phyloP scores from a whole-genome alignment of 768 basidiomycete genomes.

The Auriscalpium microsporum region DNA sequence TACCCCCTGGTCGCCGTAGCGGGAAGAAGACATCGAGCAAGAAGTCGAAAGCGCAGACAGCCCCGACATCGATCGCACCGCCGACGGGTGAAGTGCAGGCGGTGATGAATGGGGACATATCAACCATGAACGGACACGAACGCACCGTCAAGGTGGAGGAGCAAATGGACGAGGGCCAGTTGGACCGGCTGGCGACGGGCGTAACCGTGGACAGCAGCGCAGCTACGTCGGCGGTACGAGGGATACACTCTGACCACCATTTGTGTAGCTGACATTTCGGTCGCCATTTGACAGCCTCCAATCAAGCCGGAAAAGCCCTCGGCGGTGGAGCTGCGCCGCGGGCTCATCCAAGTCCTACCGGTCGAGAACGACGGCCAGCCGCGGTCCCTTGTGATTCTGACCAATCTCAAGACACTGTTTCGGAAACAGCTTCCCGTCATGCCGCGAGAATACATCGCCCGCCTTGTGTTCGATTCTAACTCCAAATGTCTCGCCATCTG shows the following conservation, averaged over 20 bases:
- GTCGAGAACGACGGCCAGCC: conserved; percentile 78
- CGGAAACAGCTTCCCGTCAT: conserved; percentile 97
- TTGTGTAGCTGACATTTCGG: neutral
- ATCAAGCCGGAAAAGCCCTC: conserved; percentile 69
- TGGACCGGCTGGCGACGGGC: conserved; percentile 71
- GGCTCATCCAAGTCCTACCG: conserved; percentile 74
- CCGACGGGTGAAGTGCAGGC: conserved; percentile 31
- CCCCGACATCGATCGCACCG: conserved; percentile 37
- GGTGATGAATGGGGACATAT: conserved; percentile 29
- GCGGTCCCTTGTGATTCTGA: conserved; percentile 76
- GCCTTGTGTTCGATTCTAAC: conserved; percentile 87
- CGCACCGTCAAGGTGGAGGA: conserved; percentile 65
- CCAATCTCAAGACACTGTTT: conserved; percentile 94
- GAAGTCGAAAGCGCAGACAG: conserved; percentile 53
- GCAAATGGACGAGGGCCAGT: conserved; percentile 68
- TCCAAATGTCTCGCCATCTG: conserved; percentile 93
- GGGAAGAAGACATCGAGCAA: conserved; percentile 52
- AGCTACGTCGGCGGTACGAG: conserved; percentile 39
- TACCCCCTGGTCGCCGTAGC: conserved; percentile 28
- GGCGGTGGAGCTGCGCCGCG: conserved; percentile 67
- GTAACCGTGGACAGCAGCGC: conserved; percentile 63
- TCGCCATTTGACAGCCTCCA: conserved; percentile 32
- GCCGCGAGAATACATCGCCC: conserved; percentile 97
- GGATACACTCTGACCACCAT: neutral
- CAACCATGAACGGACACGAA: conserved; percentile 40